Base-by-base conservation (phyloP, 176 grass and related monocot genomes). In the Aegilops tauschii region DNA sequence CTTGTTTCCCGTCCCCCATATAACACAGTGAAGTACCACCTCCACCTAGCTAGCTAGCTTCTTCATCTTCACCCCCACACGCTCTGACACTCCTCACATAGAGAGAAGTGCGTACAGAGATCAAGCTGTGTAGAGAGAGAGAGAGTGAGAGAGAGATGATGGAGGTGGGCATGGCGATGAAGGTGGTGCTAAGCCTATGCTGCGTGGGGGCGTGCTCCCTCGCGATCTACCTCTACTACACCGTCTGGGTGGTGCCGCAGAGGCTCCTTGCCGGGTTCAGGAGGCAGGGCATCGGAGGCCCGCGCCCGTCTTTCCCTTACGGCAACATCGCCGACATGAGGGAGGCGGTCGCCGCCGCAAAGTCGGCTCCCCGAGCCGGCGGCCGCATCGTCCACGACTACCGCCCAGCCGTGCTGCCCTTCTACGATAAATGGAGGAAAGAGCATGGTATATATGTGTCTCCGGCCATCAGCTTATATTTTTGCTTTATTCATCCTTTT, bases 401-500 rank as follows among this genome's bases (percentile, higher is more conserved):
- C 86, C 92, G 88, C 9, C 91, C 96, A 0, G 69, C 82, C 16
- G 88, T 98, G 73, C 88, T 98, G 63, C 96, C 96, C 21, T 91
- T 92, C 76, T 98, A 96, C 47, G 96, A 98, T 78, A 88, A 91
- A 83, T 98, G 96, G 93, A 96, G 92, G 62, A 93, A 98, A 73
- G 82, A 90, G 25, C 87, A 94, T 79, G 96, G 96, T 96, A 42
- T 42, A 42, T 42, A 87, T 78, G 96, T 82, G 40, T 72, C 65
- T 13, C 42, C 9, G 54, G 50, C 11, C 14, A 59, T 30, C 8
- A 72, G 2, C 49, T 79, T 79, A 7, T 27, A 58, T 58, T 8
- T 58, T 5, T 17, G 17, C 12, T 56, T 77, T 35, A 9, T 69
- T n/a, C 21, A 42, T 69, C 8, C 36, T 61, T 61, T 30, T 69